phyloP scores from a whole-genome alignment of 257 asterid genomes.

The Solanum phureja region DNA sequence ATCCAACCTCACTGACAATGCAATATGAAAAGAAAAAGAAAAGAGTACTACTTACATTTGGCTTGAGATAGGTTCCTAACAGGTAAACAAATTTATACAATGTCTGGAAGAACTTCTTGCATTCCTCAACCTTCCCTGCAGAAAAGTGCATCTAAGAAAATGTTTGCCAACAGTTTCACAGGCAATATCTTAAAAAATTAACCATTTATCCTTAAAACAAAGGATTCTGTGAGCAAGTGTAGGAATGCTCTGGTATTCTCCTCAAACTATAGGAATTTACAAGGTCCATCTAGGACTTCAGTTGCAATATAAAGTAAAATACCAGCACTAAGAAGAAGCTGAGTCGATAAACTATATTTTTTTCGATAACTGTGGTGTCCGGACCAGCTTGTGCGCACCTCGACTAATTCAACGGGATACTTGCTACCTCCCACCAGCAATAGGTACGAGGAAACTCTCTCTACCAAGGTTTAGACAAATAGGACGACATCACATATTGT shows the following conservation, averaged over 20 bases:
- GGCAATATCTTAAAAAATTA: neutral
- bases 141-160: neutral
- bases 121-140: slow-evolving; percentile 79
- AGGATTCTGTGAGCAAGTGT: neutral
- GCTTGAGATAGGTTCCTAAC: slow-evolving; percentile 89
- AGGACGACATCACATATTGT: neutral
- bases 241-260: neutral
- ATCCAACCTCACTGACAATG: neutral
- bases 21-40: neutral
- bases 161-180: neutral
- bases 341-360: neutral
- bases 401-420: neutral
- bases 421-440: neutral
- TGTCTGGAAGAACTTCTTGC: slow-evolving; percentile 57
- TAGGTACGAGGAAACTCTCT: neutral
- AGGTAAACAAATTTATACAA: slow-evolving; percentile 85
- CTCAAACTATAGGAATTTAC: neutral
- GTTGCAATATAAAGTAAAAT: neutral
- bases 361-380: neutral
- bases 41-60: slow-evolving; percentile 57
- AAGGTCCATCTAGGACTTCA: neutral
- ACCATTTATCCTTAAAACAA: neutral
- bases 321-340: neutral
- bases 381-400: neutral
- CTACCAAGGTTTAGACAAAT: neutral